Evolutionary conservation across 176 grass and related monocot species (phyloP), one percentile per base, ranked within the genome.

Genomic region (bread wheat (Triticum aestivum)): DNA sequence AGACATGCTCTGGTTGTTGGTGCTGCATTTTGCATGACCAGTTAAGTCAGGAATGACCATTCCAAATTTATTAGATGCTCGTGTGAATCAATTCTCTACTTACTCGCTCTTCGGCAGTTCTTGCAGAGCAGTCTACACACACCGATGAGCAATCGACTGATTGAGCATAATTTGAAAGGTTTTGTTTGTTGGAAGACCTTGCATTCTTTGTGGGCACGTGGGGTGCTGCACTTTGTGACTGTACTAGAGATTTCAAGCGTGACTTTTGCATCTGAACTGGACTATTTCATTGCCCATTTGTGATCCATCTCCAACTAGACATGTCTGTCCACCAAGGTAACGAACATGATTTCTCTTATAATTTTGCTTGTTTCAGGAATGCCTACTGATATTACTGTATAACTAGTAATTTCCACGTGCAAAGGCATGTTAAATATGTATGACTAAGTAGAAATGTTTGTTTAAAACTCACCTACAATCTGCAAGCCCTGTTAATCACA

Each of bases 311-410:
- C 71, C 79, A 76, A 76, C 41, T 86, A 68, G 66, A 79, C 80
- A 59, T 67, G 61, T 65, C 61, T 27, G 39, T 30, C 41, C 89
- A 67, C 74, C 74, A 88, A 89, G 87, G 89, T 94, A 87, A 65
- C 14, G 4, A 6, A 4, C n/a, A 68, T 0, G 67, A 38, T 41
- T 42, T 15, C 64, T 76, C 21, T 61, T 83, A 9, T 82, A 82
- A 27, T 66, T 75, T 42, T 85, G 73, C 42, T 71, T 76, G 75
- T 89, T 69, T 63, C 56, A 9, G 79, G 90, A 52, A 75, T 9
- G 39, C 79, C 74, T 87, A 62, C 74, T 78, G 83, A 84, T 91
- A 61, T 89, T 74, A 81, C 87, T 85, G 89, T 85, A 66, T 89
- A 73, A 38, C 79, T 52, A 52, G 5, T 52, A 52, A 6, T 52